A percentile compares a stretch with the other conserved stretches of the same genome.
phyloP scores from a whole-genome alignment of 441 rosid genomes.

The Gossypium davidsonii region DNA sequence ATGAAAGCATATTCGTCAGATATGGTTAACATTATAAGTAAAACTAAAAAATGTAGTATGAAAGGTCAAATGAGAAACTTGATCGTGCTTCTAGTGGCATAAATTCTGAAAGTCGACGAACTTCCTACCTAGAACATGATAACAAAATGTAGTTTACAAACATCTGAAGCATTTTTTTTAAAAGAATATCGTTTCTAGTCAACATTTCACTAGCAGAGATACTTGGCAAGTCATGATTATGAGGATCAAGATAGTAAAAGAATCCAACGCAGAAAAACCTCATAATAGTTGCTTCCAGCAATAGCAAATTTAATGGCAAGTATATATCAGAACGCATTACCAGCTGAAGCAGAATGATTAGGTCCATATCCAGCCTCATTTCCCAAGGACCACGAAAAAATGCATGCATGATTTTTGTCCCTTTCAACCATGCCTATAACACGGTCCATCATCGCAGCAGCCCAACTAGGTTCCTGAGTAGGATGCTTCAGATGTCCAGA shows the following conservation, averaged over 20 bases:
- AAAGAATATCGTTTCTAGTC: not conserved
- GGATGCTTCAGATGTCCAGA: slow-evolving; percentile 86
- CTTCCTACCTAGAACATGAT: not conserved
- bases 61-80: not conserved
- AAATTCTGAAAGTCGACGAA: not conserved
- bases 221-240: not conserved
- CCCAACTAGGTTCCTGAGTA: slow-evolving; percentile 79
- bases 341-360: slow-evolving; percentile 94
- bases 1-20: not conserved
- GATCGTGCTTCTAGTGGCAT: not conserved
- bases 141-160: not conserved
- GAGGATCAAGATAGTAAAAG: not conserved
- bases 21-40: not conserved
- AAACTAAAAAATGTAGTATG: not conserved
- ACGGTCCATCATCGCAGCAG: slow-evolving; percentile 90
- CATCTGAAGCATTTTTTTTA: not conserved
- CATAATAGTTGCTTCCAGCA: slow-evolving; percentile 3
- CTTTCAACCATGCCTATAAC: slow-evolving; percentile 98
- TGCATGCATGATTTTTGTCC: slow-evolving; percentile 93
- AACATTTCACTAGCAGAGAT: not conserved
- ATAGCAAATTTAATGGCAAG: not conserved
- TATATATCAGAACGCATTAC: slow-evolving; percentile 33
- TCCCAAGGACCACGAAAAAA: slow-evolving; percentile 91
- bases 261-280: not conserved
- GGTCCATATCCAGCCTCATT: slow-evolving; percentile 96